phyloP scores from a whole-genome alignment of 129 eudicot genomes.

The Deinandra increscens region DNA sequence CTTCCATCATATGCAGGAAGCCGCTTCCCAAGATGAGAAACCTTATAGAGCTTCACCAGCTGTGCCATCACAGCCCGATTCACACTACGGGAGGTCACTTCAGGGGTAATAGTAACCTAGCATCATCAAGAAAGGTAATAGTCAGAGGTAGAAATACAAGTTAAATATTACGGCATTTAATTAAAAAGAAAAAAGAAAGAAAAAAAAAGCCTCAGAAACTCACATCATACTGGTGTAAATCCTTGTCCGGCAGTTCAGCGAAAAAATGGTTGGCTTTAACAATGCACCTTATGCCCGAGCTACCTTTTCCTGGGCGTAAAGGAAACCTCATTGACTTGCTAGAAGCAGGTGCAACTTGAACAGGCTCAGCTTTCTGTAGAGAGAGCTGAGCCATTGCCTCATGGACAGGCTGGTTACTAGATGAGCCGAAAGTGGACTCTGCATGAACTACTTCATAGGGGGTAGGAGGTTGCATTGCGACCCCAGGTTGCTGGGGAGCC shows the following conservation, averaged over 20 bases:
- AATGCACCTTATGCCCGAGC: slow-evolving; percentile 67
- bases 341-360: slow-evolving; percentile 53
- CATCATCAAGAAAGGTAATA: slow-evolving; percentile 1
- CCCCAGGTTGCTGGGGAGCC: slow-evolving; percentile 66
- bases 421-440: slow-evolving; percentile 48
- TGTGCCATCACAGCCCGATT: slow-evolving; percentile 83
- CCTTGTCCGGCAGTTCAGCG: slow-evolving; percentile 81
- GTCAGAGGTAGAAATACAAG: not conserved
- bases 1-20: slow-evolving; percentile 94
- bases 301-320: slow-evolving; percentile 79
- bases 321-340: slow-evolving; percentile 70
- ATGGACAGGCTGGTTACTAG: slow-evolving; percentile 33
- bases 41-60: slow-evolving; percentile 69
- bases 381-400: slow-evolving; percentile 39
- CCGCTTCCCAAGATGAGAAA: slow-evolving; percentile 78
- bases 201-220: slow-evolving; percentile 33
- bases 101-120: slow-evolving; percentile 80
- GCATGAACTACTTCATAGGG: slow-evolving; percentile 39
- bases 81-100: slow-evolving; percentile 66
- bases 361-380: slow-evolving; percentile 42
- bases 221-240: slow-evolving; percentile 85
- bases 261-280: slow-evolving; percentile 95
- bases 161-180: not conserved
- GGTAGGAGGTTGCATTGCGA: slow-evolving; percentile 33
- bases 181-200: too few species aligned